phyloP scores from a whole-genome alignment of 2,329 filamentous ascomycete genomes.

The Cercospora sp. region DNA sequence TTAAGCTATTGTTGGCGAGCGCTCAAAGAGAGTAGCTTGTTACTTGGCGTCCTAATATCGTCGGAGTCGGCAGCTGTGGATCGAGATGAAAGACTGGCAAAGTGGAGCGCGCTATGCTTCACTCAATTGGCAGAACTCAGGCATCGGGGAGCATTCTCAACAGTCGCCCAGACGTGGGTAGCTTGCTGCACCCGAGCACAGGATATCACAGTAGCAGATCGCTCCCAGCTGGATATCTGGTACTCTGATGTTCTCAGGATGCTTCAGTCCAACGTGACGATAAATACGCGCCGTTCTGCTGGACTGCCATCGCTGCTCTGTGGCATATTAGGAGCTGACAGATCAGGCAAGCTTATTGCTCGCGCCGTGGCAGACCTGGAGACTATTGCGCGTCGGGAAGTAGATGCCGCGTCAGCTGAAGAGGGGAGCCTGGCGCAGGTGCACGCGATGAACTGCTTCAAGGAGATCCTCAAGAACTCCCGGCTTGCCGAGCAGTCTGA shows the following conservation, averaged over 20 bases:
- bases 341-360: constrained; percentile 58
- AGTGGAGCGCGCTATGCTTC: constrained; percentile 64
- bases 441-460: constrained; percentile 90
- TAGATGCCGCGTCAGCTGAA: constrained; percentile 39
- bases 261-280: constrained; percentile 66
- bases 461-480: constrained; percentile 86
- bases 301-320: constrained; percentile 86
- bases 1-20: constrained; percentile 94
- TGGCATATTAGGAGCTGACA: constrained; percentile 71
- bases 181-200: constrained; percentile 71
- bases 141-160: constrained; percentile 90
- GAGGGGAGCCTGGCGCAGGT: constrained; percentile 76
- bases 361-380: constrained; percentile 65
- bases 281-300: constrained; percentile 82
- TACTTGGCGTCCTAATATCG: constrained; percentile 23
- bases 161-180: constrained; percentile 84
- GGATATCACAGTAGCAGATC: constrained; percentile 49
- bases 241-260: constrained; percentile 52
- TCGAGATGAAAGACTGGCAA: constrained; percentile 1
- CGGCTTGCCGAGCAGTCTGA: constrained; percentile 73
- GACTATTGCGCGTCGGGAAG: constrained; percentile 52
- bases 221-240: constrained; percentile 62
- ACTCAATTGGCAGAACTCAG: constrained; percentile 78
- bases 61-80: background rate
- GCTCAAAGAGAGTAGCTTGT: constrained; percentile 87